Base-by-base conservation (phyloP, 305 asterid species). In the Solanum hybrid region DNA sequence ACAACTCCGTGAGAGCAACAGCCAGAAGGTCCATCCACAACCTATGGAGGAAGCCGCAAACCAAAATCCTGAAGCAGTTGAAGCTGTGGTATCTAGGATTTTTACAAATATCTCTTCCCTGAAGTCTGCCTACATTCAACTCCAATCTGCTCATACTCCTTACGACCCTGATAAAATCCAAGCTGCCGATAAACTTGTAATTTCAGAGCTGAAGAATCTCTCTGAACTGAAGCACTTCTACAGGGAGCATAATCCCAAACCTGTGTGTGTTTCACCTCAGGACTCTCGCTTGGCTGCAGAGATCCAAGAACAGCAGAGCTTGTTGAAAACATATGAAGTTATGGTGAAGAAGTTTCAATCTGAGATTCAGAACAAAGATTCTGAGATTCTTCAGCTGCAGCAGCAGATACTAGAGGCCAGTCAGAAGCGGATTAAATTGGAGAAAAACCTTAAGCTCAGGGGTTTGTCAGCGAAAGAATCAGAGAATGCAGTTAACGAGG, bases 271-370 rank as follows among this genome's bases (percentile, higher is more conserved):
- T 87, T 95, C 99, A 89, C 99, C 98, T 34, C 99, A 96, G 90
- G 98, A 97, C 90, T 97, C 99, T 6, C 98, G 99, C 60, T 94
- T 97, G 89, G 98, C 99, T 90, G 98, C 99, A 64, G 99, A 97
- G 93, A 96, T 97, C 88, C 99, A 96, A 90, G 99, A 97, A 78
- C 99, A 97, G 93, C 99, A 97, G 94, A 96, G 97, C 92, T 93
- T 97, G 87, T 90, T 97, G 91, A 97, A 95, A 92, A 97, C 99
- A 3, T 97, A 97, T 3, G 98, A 97, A 93, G 99, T 97, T 89
- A 97, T 97, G 99, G 99, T 97, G 32, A 97, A 96, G 91, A 97
- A 97, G 88, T 97, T 97, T 77, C 99, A 96, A 91, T 97, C 99
- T 19, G 99, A 97, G 93, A 96, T 97, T 89, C 98, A 96, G 93